These are phyloP conservation scores for Yamadazyma taylorii DNA, from an alignment of 1,139 yeast genomes.

Conservation along the genomic window DNA sequence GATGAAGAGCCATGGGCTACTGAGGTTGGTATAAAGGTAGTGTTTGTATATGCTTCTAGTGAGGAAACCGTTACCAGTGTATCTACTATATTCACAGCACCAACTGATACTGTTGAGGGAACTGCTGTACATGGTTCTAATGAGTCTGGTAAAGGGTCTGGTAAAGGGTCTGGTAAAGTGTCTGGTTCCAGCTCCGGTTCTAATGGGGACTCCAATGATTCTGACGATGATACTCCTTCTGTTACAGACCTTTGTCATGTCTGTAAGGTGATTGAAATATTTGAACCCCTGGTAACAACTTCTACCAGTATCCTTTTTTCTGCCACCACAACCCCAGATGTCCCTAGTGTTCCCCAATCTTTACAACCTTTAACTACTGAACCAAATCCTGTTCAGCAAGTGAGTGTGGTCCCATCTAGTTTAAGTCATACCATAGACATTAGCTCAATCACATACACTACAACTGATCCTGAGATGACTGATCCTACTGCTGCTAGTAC, in stretches of 20 bases:
- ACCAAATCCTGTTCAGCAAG: constrained; percentile 8
- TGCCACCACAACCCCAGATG: constrained; percentile 3
- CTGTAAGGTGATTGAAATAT: constrained; percentile 8
- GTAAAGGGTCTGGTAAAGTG: not conserved
- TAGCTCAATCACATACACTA: not conserved
- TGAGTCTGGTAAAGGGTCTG: too few species aligned
- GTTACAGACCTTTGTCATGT: constrained; percentile 6
- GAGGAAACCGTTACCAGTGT: constrained; percentile 1
- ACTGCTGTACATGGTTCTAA: not conserved
- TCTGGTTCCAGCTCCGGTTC: constrained; percentile 1
- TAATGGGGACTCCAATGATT: too few species aligned
- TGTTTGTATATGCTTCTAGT: constrained; percentile 6
- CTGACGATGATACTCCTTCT: not conserved
- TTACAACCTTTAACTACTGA: constrained; percentile 5
- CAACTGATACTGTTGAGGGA: not conserved
- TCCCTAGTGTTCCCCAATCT: constrained; percentile 5
- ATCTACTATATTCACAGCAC: not conserved
- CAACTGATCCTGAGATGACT: not conserved
- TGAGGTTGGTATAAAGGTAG: constrained; percentile 8
- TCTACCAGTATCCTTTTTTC: constrained; percentile 4
- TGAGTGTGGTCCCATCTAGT: constrained; percentile 3
- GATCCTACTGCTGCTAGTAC: constrained; percentile 1
- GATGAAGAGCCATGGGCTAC: not conserved
- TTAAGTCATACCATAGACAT: constrained; percentile 1
- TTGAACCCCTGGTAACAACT: constrained; percentile 2